These are phyloP conservation scores for Zygotorulaspora danielsina DNA, from an alignment of 805 yeast genomes.

Conservation along the genomic window DNA sequence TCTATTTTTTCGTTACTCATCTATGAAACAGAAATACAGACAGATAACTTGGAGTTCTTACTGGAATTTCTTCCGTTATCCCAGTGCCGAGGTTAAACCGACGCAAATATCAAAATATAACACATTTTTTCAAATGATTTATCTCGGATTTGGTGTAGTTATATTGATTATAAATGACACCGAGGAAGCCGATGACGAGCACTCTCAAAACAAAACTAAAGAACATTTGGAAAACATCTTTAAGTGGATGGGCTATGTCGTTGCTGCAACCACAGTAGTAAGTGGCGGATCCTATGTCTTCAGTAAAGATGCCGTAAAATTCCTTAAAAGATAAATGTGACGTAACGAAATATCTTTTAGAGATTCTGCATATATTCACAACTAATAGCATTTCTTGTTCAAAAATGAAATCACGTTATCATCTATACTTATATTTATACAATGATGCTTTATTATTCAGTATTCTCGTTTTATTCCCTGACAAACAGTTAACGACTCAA, in stretches of 20 bases:
- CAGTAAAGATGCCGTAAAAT: conserved; percentile 63
- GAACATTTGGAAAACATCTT: conserved; percentile 20
- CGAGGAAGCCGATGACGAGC: conserved; percentile 13
- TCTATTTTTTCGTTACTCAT: conserved; percentile 61
- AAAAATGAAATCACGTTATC: background rate
- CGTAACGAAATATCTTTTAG: too few relatives aligned
- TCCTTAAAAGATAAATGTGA: conserved; percentile 35
- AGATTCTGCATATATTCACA: background rate
- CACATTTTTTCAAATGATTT: conserved; percentile 89
- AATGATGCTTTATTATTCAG: background rate
- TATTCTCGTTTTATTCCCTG: background rate
- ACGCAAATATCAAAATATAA: conserved; percentile 80
- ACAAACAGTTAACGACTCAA: conserved; percentile 71
- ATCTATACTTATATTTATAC: conserved; percentile 2
- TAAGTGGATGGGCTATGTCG: conserved; percentile 47
- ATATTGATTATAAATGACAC: conserved; percentile 19
- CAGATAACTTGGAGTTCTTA: conserved; percentile 54
- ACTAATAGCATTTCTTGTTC: background rate
- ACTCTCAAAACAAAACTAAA: conserved; percentile 3
- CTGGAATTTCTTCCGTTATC: conserved; percentile 64
- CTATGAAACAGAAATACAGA: conserved; percentile 35
- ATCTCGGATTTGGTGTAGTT: conserved; percentile 61
- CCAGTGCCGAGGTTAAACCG: conserved; percentile 89
- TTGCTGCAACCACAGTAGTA: conserved; percentile 64
- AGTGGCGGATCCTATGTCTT: conserved; percentile 78